Percentiles rank a stretch among this genome's conserved stretches.
Conservation (phyloP, 129 eudicot genomes). For the Flaveria ramosissima region DNA sequence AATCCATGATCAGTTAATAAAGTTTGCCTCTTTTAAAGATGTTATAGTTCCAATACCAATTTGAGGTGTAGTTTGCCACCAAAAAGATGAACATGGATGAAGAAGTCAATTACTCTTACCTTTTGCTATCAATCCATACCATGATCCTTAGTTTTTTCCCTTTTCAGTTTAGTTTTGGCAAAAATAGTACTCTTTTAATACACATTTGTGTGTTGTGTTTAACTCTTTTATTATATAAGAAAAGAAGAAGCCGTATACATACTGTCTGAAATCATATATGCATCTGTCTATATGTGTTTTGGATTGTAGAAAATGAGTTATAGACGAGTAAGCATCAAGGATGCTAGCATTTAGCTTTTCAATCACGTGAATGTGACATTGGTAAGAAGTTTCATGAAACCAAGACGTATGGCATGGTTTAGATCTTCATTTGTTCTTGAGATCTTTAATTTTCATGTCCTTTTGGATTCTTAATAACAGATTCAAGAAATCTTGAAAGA, state of each 20-base stretch:
- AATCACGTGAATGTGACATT: background rate
- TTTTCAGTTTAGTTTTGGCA: background rate
- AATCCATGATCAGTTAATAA: background rate
- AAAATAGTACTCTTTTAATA: no score
- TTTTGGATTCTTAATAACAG: background rate
- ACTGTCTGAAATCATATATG: no score
- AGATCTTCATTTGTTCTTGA: background rate
- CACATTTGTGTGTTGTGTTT: background rate
- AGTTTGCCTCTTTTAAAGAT: background rate
- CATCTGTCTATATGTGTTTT: background rate
- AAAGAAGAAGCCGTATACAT: background rate
- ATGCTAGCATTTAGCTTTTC: background rate
- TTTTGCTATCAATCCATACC: background rate
- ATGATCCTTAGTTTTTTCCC: background rate
- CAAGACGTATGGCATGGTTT: background rate
- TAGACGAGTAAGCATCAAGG: background rate
- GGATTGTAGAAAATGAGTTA: background rate
- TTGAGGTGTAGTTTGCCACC: slow-evolving; percentile 3
- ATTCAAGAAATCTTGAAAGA: background rate
- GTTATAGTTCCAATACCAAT: background rate
- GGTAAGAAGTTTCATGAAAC: background rate
- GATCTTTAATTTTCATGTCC: background rate
- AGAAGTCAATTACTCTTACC: background rate
- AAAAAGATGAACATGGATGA: slow-evolving; percentile 8
- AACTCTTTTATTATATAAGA: background rate